Evolutionary conservation across 106 monocot genomes (phyloP), one percentile per base, ranked within the genome.

Genomic region (Allium fistulosum): DNA sequence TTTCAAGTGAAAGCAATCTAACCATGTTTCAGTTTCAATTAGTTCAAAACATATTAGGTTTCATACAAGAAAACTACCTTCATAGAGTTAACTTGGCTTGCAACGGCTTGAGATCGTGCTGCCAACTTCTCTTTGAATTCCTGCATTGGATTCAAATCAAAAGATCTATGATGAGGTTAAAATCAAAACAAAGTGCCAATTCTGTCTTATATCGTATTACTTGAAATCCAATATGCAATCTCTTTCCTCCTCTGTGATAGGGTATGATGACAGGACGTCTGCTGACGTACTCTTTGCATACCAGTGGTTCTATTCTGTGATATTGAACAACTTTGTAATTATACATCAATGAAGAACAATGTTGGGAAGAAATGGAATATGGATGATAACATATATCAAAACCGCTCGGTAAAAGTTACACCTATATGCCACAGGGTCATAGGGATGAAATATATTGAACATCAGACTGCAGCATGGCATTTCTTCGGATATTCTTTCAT

Each of bases 391-490:
- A 37, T 1, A 37, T 37, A 37, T 37, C 37, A 37, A 37, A 37
- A 37, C 5, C 5, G 37, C 37, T 37, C 5, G 37, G 0, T 37
- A 37, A 37, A 22, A 37, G 2, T 37, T 75, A 72, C 71, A 94
- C 99, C 99, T 90, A 58, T 93, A 99, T 58, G 99, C 99, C 46
- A 99, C 99, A 73, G 99, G 99, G 79, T 99, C 99, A 80, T 87
- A 99, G 15, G 99, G 99, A 82, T 99, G 99, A 67, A 99, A 99
- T 71, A 99, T 93, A 72, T 99, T 99, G 65, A 99, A 84, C 93
- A 93, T 99, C 75, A 90, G 82, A 37, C 81, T 66, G 74, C 99
- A 99, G 61, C 66, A 79, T 48, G 99, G 93, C 80, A 99, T 93
- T 63, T 90, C 93, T 76, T 99, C 99, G 57, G 79, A 75, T 58